Evolutionary conservation across 805 yeast genomes (phyloP), one percentile per base, ranked within the genome.

Genomic region (Kuraishia hungarica): DNA sequence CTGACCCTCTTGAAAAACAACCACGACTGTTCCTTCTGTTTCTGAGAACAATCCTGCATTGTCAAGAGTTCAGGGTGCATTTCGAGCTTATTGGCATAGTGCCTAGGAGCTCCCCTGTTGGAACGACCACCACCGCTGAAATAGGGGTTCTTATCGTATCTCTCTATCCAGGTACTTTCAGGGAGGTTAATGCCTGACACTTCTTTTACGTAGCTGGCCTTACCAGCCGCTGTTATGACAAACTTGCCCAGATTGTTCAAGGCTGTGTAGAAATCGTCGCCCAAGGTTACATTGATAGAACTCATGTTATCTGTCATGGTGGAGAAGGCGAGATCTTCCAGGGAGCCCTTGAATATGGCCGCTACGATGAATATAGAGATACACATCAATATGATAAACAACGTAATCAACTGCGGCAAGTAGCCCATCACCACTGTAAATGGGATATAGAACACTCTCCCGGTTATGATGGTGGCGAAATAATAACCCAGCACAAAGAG

Each of bases 231-330:
- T n/a, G 84, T 80, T 47, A 86, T 76, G 17, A 87, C 81, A 51
- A 86, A 72, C 55, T 81, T 72, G 0, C 89, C 90, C 52, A 83
- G 67, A 62, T 82, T 81, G 60, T 80, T 72, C 54, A 83, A 67
- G 0, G 84, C 80, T 0, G 87, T 77, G 63, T 83, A 82, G 64
- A 87, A 87, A 67, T 87, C 92, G 62, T 86, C 90, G 35, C 74
- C 64, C 55, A 78, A 59, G 62, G 68, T 55, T 63, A 80, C 54
- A 67, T 76, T 70, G 59, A 75, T 56, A 59, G 72, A 66, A 63
- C 73, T 59, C 58, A 63, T 52, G 64, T 68, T 68, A 53, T 65
- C 61, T 17, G 67, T 54, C 17, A 74, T 61, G 51, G 73, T 68
- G 24, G 71, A 62, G 51, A 72, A 70, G 2, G 71, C 60, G 43